These are phyloP conservation scores for Rhodotorula sp. DNA, from an alignment of 1,284 basidiomycete species.

Conservation along the genomic window DNA sequence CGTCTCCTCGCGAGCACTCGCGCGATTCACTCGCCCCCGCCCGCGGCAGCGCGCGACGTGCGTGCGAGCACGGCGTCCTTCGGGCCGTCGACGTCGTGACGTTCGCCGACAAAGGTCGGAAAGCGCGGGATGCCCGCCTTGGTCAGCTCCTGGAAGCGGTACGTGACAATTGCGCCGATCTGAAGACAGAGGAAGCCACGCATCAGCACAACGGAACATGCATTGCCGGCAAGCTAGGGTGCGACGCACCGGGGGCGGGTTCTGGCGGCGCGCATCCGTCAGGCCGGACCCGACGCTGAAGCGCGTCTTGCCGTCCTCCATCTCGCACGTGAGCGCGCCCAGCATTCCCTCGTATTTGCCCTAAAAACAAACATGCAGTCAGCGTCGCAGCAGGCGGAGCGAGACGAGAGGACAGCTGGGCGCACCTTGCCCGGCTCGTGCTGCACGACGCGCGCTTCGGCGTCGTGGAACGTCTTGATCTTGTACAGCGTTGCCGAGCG, in stretches of 20 bases:
- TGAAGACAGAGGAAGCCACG: conserved; percentile 42
- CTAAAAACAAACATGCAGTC: background rate
- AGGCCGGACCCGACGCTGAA: conserved; percentile 64
- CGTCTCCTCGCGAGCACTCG: too few species aligned
- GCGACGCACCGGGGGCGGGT: conserved; percentile 34
- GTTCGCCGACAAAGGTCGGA: conserved; percentile 63
- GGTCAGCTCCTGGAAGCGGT: conserved; percentile 67
- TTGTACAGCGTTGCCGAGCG: conserved; percentile 63
- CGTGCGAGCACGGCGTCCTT: conserved; percentile 59
- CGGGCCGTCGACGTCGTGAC: conserved; percentile 59
- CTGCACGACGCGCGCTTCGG: conserved; percentile 64
- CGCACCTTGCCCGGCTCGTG: conserved; percentile 58
- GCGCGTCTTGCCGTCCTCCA: conserved; percentile 61
- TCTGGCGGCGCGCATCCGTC: conserved; percentile 39
- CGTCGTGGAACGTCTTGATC: conserved; percentile 69
- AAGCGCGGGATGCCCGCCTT: conserved; percentile 59
- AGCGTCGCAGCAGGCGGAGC: background rate
- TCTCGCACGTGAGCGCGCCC: conserved; percentile 63
- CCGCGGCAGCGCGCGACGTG: too few species aligned
- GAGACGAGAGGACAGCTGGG: background rate
- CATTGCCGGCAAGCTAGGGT: too few species aligned
- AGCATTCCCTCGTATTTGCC: conserved; percentile 60
- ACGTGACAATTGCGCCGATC: conserved; percentile 63
- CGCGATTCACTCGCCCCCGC: too few species aligned
- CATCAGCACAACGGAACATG: background rate